A percentile compares a stretch with the other conserved stretches of the same genome.
phyloP scores from a whole-genome alignment of 2,329 filamentous ascomycete species.

The Fusarium albidum region DNA sequence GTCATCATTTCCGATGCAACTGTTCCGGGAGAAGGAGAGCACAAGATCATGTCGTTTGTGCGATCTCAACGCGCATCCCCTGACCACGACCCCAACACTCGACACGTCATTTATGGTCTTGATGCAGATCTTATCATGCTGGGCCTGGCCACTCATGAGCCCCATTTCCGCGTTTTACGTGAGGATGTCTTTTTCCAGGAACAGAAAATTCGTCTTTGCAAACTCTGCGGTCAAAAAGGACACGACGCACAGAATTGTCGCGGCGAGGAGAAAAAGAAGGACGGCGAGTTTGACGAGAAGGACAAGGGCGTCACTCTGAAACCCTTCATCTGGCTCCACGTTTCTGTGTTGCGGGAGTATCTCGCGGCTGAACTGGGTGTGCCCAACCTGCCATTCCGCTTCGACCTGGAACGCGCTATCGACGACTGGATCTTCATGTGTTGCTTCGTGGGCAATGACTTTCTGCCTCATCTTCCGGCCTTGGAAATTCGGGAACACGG shows the following conservation, averaged over 20 bases:
- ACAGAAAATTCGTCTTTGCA: conserved; percentile 81
- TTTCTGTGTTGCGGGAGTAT: conserved; percentile 91
- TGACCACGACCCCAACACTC: conserved; percentile 94
- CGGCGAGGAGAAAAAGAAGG: conserved; percentile 79
- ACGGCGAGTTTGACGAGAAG: conserved; percentile 84
- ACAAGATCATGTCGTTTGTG: conserved; percentile 99
- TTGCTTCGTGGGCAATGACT: conserved; percentile 99
- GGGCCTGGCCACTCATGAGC: conserved; percentile 95
- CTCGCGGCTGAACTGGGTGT: conserved; percentile 88
- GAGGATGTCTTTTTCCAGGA: conserved; percentile 97
- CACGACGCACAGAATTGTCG: conserved; percentile 89
- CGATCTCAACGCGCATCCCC: conserved; percentile 90
- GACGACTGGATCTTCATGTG: conserved; percentile 99
- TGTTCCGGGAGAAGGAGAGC: conserved; percentile 96
- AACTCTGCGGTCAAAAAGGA: conserved; percentile 89
- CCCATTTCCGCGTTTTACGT: conserved; percentile 93
- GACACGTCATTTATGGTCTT: conserved; percentile 96
- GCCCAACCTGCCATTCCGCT: conserved; percentile 82
- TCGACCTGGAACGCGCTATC: conserved; percentile 91
- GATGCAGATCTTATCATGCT: conserved; percentile 99
- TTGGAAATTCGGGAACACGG: conserved; percentile 97
- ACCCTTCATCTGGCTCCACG: conserved; percentile 98
- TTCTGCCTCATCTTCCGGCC: conserved; percentile 95
- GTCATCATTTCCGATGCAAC: conserved; percentile 98
- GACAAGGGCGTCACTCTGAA: conserved; percentile 75